Conservation (phyloP, 495 filamentous ascomycete genomes). For the Trichocladium uniseriatum region DNA sequence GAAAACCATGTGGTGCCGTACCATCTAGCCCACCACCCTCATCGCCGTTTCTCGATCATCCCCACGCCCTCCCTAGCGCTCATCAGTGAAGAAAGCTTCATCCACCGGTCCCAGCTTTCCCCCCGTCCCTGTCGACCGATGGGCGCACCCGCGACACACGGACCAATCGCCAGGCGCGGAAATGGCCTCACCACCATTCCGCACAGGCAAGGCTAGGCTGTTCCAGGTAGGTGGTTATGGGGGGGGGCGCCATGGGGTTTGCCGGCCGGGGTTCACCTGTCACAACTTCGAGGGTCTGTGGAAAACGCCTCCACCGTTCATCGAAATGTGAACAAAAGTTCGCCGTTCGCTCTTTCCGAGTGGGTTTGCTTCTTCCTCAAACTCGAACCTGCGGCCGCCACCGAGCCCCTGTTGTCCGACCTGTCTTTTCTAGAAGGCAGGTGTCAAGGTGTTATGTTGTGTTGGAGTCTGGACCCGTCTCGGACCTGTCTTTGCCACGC, state of each 20-base stretch:
- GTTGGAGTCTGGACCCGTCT: too few species aligned
- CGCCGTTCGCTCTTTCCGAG: neutral
- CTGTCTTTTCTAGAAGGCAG: constrained; percentile 13
- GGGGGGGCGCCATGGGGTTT: constrained; percentile 4
- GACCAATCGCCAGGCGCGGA: constrained; percentile 19
- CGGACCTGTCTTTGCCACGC: constrained; percentile 8
- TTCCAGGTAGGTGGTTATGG: constrained; percentile 32
- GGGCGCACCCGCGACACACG: constrained; percentile 7
- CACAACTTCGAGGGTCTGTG: too few species aligned
- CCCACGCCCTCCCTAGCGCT: too few species aligned
- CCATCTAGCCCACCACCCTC: neutral
- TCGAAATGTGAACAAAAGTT: neutral
- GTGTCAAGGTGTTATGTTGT: too few species aligned
- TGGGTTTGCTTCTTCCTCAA: neutral
- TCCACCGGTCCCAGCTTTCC: too few species aligned
- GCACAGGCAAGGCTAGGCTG: constrained; percentile 24
- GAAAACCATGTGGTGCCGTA: neutral
- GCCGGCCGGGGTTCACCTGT: constrained; percentile 13
- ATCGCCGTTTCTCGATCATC: neutral
- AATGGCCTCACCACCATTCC: constrained; percentile 15
- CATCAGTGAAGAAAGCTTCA: too few species aligned
- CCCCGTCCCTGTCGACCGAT: constrained; percentile 13
- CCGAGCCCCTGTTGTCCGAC: too few species aligned
- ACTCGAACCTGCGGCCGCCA: too few species aligned
- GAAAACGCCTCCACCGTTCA: neutral